Evolutionary conservation across 2,329 filamentous ascomycete species (phyloP).

Genomic region (Alternaria ventricosa): DNA sequence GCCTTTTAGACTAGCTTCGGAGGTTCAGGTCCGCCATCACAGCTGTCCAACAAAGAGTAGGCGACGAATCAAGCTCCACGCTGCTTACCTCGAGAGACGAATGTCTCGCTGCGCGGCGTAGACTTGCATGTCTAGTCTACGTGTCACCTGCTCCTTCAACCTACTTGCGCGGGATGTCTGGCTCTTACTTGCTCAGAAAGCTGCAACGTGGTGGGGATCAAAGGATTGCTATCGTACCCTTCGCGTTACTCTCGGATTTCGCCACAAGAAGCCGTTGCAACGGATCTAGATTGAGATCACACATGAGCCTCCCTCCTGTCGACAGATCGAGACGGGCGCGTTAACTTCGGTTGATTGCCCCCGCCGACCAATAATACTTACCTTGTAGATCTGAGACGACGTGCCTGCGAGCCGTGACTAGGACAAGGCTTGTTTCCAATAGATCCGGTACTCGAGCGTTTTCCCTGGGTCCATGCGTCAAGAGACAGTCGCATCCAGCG

Average conservation of each 20-base stretch:
- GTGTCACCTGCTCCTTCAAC: constrained; percentile 24
- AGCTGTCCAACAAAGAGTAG: constrained; percentile 20
- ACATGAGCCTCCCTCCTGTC: constrained; percentile 30
- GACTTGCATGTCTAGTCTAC: constrained; percentile 31
- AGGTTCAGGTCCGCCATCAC: constrained; percentile 45
- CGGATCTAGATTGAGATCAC: constrained; percentile 40
- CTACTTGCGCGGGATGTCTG: constrained; percentile 26
- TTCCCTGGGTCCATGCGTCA: constrained; percentile 36
- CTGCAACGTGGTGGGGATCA: constrained; percentile 12
- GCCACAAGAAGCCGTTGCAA: constrained; percentile 36
- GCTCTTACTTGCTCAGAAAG: constrained; percentile 14
- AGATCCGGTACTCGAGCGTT: constrained; percentile 46
- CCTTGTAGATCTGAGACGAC: constrained; percentile 36
- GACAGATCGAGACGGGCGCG: constrained; percentile 33
- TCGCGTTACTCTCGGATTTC: constrained; percentile 27
- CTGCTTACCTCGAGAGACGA: constrained; percentile 27
- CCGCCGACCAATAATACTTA: constrained; percentile 39
- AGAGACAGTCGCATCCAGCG: constrained; percentile 31
- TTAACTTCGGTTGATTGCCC: constrained; percentile 43
- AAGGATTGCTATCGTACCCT: constrained; percentile 20
- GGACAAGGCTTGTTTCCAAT: constrained; percentile 47
- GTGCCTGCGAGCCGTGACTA: constrained; percentile 42
- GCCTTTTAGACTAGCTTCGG: constrained; percentile 37
- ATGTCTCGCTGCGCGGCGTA: constrained; percentile 23
- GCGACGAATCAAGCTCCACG: constrained; percentile 33